Evolutionary conservation across 164 flowering plant genomes (phyloP).

Genomic region (Vitis rotundifolia): DNA sequence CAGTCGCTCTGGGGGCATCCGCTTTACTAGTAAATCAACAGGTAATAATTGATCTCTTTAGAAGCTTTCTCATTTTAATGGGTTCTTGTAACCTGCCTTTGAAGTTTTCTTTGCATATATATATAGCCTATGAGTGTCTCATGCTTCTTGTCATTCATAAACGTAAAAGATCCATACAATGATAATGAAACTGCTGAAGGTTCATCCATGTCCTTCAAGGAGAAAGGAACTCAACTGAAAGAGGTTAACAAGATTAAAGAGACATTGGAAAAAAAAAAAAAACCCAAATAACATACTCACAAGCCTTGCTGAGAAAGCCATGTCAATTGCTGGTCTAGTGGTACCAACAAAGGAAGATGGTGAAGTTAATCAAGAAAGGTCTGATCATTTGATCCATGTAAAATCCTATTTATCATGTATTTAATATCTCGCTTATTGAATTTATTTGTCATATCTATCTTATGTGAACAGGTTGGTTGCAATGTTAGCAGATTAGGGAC

Average conservation of each 20-base stretch:
- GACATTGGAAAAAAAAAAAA: slow-evolving; percentile 36
- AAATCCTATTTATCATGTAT: too few relatives aligned
- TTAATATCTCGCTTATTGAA: background rate
- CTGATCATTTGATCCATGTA: background rate
- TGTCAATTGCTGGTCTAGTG: slow-evolving; percentile 95
- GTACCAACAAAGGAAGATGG: slow-evolving; percentile 88
- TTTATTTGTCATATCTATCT: background rate
- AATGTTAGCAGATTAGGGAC: slow-evolving; percentile 86
- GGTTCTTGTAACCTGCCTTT: slow-evolving; percentile 1
- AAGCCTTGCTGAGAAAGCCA: slow-evolving; percentile 95
- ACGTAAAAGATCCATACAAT: slow-evolving; percentile 10
- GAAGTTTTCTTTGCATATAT: background rate
- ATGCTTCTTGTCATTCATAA: too few relatives aligned
- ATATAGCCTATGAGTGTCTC: too few relatives aligned
- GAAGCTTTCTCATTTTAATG: slow-evolving; percentile 5
- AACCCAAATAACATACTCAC: slow-evolving; percentile 51
- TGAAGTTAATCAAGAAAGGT: slow-evolving; percentile 93
- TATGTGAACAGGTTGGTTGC: slow-evolving; percentile 68
- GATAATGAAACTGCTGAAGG: slow-evolving; percentile 29
- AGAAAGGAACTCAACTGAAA: slow-evolving; percentile 29
- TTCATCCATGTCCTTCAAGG: slow-evolving; percentile 28
- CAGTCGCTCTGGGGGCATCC: slow-evolving; percentile 94
- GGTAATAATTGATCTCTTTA: slow-evolving; percentile 33
- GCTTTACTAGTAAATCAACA: slow-evolving; percentile 62
- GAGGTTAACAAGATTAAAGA: slow-evolving; percentile 38